Evolutionary conservation across 2,329 filamentous ascomycete genomes (phyloP), one percentile per base, ranked within the genome.

Genomic region (Fusarium sp.): DNA sequence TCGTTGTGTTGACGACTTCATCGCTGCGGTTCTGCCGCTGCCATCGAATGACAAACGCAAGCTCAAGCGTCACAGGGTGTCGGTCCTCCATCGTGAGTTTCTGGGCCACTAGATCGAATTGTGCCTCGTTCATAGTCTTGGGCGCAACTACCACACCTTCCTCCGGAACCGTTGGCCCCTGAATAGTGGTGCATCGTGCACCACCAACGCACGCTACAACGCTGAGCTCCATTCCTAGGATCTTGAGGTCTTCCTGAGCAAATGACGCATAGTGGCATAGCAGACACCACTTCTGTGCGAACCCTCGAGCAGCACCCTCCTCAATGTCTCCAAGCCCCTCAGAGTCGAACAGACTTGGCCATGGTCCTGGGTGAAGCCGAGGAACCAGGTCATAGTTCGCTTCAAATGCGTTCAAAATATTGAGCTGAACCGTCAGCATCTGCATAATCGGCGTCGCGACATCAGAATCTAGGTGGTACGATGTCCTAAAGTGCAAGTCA

Each of bases 381-480:
- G 95, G 93, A 11, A 88, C 82, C 60, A 98, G 86, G 61, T 96
- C 92, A 73, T 96, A 97, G 70, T 91, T 95, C 14, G 93, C 91
- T 76, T 97, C 93, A 68, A 99, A 98, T 0, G 94, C 92, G 45
- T 87, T 88, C 49, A 92, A 86, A 51, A 97, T 84, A 33, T 87
- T 84, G 6, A 98, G 75, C 49, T 89, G 87, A 35, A 90, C 82
- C 1, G 86, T 82, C 19, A 89, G 77, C 3, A 84, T 85, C 74
- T 96, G 94, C 33, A 88, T 86, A 35, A 98, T 89, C 2, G 89
- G 88, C 1, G 93, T 97, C 46, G 90, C 89, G 1, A 87, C 80
- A 71, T 98, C 93, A 6, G 91, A 90, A 3, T 88, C 80, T 2
- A 98, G 81, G 68, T 90, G 87, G 72, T 99, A 99, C 7, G 86